These are phyloP conservation scores for Dendrobium officinale DNA, from an alignment of 106 monocot genomes.

Conservation along the genomic window DNA sequence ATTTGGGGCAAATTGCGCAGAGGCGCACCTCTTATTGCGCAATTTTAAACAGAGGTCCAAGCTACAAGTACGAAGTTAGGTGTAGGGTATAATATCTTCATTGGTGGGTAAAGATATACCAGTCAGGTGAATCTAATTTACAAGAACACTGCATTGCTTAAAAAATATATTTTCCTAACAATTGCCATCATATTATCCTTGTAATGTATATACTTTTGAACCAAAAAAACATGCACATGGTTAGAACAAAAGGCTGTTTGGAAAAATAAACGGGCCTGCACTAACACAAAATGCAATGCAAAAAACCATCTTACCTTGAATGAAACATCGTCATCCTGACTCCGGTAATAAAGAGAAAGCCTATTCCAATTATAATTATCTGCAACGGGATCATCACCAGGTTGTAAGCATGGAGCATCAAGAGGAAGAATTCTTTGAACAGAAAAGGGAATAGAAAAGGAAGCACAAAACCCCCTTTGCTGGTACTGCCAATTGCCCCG, in stretches of 20 bases:
- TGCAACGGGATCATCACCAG: conserved; percentile 34
- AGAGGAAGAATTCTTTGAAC: conserved; percentile 49
- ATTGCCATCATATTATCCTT: no score
- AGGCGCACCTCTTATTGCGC: no score
- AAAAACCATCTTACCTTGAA: conserved; percentile 4
- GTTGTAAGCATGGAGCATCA: conserved; percentile 43
- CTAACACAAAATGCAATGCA: not conserved
- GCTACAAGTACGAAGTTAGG: no score
- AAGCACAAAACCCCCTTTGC: conserved; percentile 64
- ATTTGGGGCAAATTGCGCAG: no score
- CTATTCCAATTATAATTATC: conserved; percentile 37
- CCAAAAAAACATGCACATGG: no score
- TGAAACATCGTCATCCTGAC: conserved; percentile 34
- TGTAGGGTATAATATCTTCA: no score
- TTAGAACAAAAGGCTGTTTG: not conserved
- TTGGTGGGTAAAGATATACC: no score
- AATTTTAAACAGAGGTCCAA: no score
- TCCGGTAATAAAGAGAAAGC: conserved; percentile 26
- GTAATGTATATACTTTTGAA: no score
- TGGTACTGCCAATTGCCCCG: conserved; percentile 51
- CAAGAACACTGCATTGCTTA: no score
- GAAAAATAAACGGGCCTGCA: not conserved
- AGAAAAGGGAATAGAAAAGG: conserved; percentile 55
- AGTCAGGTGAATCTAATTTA: no score
- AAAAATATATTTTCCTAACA: no score